Percentiles rank a stretch among this genome's conserved stretches.
phyloP scores from a whole-genome alignment of 202 grass and related monocot genomes.

The Setaria italica region DNA sequence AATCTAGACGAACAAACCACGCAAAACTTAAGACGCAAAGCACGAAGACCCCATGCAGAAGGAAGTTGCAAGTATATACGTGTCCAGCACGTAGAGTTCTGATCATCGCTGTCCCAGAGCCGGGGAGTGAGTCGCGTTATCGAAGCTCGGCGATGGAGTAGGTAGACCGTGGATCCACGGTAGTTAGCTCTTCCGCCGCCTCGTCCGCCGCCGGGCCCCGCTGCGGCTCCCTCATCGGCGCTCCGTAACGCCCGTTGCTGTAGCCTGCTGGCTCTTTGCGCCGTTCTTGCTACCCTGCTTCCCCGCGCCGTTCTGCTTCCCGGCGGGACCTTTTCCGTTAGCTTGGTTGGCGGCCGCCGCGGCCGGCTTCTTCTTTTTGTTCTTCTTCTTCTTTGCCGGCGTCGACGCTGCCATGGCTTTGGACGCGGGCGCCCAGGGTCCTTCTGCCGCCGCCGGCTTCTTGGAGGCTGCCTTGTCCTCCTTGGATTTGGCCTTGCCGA shows the following conservation, averaged over 20 bases:
- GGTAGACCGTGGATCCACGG: no score
- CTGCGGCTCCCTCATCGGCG: background rate
- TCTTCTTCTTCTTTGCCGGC: slow-evolving; percentile 11
- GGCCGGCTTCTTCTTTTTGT: slow-evolving; percentile 8
- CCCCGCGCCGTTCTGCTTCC: background rate
- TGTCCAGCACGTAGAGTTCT: background rate
- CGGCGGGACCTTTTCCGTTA: background rate
- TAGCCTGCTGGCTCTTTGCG: background rate
- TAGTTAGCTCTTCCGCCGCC: background rate
- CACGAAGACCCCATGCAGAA: background rate
- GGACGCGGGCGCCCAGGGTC: background rate
- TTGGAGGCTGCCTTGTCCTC: background rate
- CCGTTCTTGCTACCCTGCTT: background rate
- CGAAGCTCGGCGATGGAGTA: background rate
- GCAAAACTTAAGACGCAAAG: background rate
- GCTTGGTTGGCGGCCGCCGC: background rate
- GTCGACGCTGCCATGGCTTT: slow-evolving; percentile 23
- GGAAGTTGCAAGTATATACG: no score
- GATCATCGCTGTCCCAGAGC: background rate
- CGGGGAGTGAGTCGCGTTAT: background rate
- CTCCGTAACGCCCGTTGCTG: background rate
- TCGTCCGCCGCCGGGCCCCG: background rate
- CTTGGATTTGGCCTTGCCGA: slow-evolving; percentile 15
- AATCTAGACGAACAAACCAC: background rate
- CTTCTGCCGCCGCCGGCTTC: background rate